Conservation (phyloP, 2,329 filamentous ascomycete genomes). For the Beauveria sp. region DNA sequence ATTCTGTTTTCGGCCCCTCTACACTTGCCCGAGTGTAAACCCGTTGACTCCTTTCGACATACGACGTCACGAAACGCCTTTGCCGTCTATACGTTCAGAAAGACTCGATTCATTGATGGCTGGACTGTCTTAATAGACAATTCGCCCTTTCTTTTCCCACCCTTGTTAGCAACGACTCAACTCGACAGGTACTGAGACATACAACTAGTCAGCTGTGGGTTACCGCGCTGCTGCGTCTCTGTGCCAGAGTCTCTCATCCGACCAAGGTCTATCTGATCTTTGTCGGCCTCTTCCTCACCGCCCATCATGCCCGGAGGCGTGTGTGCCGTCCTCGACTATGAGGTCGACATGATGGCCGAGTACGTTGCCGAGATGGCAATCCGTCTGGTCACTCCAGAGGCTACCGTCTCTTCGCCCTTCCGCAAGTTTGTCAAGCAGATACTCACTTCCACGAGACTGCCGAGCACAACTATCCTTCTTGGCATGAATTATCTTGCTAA, state of each 20-base stretch:
- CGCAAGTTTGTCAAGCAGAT: conserved; percentile 90
- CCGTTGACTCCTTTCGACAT: background rate
- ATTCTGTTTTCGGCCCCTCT: too few relatives aligned
- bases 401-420: conserved; percentile 60
- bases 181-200: conserved; percentile 4
- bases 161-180: background rate
- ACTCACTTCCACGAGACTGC: conserved; percentile 79
- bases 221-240: conserved; percentile 13
- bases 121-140: conserved; percentile 20
- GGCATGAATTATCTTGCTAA: conserved; percentile 85
- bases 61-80: background rate
- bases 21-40: background rate
- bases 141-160: background rate
- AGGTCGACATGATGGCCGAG: conserved; percentile 92
- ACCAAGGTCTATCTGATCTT: conserved; percentile 35
- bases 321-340: conserved; percentile 89
- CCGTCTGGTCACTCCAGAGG: conserved; percentile 46
- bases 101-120: conserved; percentile 25
- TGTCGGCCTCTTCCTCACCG: conserved; percentile 26
- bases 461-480: conserved; percentile 83
- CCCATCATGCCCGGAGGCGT: conserved; percentile 70
- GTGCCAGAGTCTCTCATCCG: conserved; percentile 19
- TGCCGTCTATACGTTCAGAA: background rate
- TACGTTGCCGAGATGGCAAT: conserved; percentile 86
- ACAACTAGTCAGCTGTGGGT: background rate